Evolutionary conservation across 225 moss, liverwort and hornwort genomes (phyloP).

Genomic region (Antitrichia curtipendula): DNA sequence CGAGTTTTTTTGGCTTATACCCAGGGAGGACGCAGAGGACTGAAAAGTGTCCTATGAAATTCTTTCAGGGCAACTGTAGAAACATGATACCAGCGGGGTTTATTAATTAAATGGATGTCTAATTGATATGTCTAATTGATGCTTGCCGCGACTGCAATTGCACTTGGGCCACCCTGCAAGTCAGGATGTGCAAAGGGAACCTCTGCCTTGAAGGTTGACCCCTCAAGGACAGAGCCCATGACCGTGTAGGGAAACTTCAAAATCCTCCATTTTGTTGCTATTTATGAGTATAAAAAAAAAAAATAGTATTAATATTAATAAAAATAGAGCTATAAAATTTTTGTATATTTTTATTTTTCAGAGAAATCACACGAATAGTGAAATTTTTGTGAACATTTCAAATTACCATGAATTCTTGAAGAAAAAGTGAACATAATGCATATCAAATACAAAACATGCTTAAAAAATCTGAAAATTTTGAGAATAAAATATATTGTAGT

Average conservation of each 20-base stretch:
- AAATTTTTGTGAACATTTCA: not conserved
- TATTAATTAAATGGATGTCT: not conserved
- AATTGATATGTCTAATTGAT: not conserved
- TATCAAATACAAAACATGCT: not conserved
- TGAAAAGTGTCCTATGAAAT: not conserved
- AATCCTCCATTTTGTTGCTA: not conserved
- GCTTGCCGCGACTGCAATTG: not conserved
- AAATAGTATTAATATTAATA: too few species aligned
- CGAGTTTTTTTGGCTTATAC: not conserved
- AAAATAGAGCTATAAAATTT: too few species aligned
- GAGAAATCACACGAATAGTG: not conserved
- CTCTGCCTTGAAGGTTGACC: not conserved
- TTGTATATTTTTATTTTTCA: not conserved
- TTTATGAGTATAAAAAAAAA: too few species aligned
- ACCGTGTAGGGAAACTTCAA: not conserved
- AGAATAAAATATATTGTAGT: not conserved
- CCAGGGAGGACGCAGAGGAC: not conserved
- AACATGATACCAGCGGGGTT: not conserved
- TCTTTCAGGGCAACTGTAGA: not conserved
- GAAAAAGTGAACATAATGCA: not conserved
- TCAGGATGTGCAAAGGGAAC: not conserved
- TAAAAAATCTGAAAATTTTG: not conserved
- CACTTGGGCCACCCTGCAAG: not conserved
- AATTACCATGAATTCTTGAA: not conserved
- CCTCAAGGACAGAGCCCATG: not conserved